phyloP scores from a whole-genome alignment of 257 asterid genomes.

The Echites panduratus region DNA sequence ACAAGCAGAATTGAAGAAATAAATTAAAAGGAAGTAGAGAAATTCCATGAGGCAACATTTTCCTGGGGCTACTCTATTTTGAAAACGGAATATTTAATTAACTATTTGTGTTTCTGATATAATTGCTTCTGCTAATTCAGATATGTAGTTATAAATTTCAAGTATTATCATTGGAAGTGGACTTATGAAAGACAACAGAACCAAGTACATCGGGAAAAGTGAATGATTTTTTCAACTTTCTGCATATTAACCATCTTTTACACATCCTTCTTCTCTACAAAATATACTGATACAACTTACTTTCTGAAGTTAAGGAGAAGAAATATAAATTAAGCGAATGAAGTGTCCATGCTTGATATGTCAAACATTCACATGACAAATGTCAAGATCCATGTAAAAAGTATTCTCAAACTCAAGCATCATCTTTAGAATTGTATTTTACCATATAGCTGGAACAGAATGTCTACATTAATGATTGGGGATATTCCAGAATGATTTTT shows the following conservation, averaged over 20 bases:
- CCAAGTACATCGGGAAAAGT: neutral
- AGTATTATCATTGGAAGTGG: no score
- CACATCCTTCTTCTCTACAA: neutral
- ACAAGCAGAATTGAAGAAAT: neutral
- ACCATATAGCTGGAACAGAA: neutral
- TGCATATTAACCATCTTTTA: neutral
- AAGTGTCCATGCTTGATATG: no score
- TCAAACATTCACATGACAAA: no score
- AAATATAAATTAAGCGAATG: neutral
- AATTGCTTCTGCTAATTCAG: neutral
- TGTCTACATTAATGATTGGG: no score
- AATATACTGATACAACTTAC: neutral
- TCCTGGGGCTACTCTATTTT: neutral
- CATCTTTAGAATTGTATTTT: neutral
- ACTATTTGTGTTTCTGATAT: neutral
- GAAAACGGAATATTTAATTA: neutral
- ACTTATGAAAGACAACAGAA: neutral
- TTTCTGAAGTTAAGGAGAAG: neutral
- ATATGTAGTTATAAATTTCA: no score
- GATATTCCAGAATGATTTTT: no score
- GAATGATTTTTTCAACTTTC: neutral
- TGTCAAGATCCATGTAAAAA: neutral
- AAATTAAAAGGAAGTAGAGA: no score
- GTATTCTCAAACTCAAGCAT: conserved; percentile 2
- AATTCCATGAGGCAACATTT: neutral